Evolutionary conservation across 345 rosid genomes (phyloP).

Genomic region (Lepidium didymum): DNA sequence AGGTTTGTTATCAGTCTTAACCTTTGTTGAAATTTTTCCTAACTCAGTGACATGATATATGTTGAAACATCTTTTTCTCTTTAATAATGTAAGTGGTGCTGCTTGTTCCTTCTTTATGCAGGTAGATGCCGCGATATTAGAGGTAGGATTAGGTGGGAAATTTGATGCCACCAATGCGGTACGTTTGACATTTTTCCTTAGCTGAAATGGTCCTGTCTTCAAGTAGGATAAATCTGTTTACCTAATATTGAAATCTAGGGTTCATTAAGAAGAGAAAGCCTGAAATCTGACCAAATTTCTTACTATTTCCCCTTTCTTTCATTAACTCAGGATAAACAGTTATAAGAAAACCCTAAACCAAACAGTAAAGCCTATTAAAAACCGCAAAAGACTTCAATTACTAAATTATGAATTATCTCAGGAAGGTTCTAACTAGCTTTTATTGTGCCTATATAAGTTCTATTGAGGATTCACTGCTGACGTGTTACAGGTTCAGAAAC

Average conservation of each 20-base stretch:
- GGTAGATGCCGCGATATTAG: conserved; percentile 94
- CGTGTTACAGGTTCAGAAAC: conserved; percentile 65
- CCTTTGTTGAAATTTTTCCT: neutral
- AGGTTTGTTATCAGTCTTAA: conserved; percentile 41
- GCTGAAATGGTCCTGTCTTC: neutral
- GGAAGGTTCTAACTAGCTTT: neutral
- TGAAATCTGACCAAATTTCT: neutral
- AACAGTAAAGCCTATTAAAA: neutral
- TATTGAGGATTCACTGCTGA: conserved; percentile 1
- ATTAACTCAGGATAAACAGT: neutral
- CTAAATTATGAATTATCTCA: neutral
- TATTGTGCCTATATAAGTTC: conserved; percentile 6
- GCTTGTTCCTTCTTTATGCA: conserved; percentile 25
- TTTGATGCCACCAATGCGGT: conserved; percentile 98
- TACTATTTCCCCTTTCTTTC: neutral
- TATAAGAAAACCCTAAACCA: neutral
- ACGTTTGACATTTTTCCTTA: conserved; percentile 11
- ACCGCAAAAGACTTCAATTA: neutral
- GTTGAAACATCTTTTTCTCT: neutral
- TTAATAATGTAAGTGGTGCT: neutral
- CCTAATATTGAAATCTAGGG: neutral
- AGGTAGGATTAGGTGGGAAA: conserved; percentile 95
- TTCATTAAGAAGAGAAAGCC: conserved; percentile 2
- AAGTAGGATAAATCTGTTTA: neutral
- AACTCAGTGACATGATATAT: neutral